Conservation (phyloP, 768 basidiomycete species). For the Russula griseocarnosa region DNA sequence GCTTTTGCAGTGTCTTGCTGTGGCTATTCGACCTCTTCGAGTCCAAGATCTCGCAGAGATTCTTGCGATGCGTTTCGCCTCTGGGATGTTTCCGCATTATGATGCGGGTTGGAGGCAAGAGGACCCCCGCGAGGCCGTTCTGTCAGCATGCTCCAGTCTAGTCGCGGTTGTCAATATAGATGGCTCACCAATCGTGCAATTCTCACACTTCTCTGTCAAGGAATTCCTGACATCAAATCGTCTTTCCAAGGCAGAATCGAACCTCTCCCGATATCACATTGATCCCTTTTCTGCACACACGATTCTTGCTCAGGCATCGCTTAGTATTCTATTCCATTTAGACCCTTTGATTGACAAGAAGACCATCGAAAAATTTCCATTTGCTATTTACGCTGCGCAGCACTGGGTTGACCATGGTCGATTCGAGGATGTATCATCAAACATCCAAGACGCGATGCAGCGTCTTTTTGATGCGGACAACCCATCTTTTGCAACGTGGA, state of each 20-base stretch:
- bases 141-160: slow-evolving; percentile 11
- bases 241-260: background rate
- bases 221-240: slow-evolving; percentile 11
- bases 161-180: background rate
- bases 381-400: background rate
- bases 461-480: background rate
- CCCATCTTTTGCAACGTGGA: background rate
- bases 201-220: slow-evolving; percentile 10
- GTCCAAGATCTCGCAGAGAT: slow-evolving; percentile 7
- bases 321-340: background rate
- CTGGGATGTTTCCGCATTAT: background rate
- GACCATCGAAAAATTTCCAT: background rate
- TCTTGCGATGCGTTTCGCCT: background rate
- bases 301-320: background rate
- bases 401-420: slow-evolving; percentile 1
- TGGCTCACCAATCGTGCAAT: slow-evolving; percentile 1
- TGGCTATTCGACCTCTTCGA: background rate
- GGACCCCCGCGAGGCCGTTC: background rate
- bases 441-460: background rate
- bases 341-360: background rate
- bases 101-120: background rate
- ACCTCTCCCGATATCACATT: background rate
- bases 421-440: background rate
- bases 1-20: slow-evolving; percentile 7
- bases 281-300: background rate